Evolutionary conservation across 1,284 basidiomycete genomes (phyloP), one percentile per base, ranked within the genome.

Genomic region (Irpex sp.): DNA sequence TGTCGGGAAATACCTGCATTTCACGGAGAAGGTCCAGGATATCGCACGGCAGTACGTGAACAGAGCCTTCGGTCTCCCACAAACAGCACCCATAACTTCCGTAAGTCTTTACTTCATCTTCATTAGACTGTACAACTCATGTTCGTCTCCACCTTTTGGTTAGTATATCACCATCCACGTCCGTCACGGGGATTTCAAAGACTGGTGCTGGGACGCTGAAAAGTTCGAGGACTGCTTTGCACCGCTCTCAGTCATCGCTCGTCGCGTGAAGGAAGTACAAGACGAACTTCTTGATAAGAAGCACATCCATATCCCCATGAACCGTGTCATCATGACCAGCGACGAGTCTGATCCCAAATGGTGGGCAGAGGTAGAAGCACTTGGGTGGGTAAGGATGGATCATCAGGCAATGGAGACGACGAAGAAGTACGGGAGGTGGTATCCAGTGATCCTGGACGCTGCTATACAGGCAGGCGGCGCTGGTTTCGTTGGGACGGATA

Each of bases 401-500:
- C 89, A 90, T 70, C 77, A 78, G 8, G 72, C 66, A 26, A 72
- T 74, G 65, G 66, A 76, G 59, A 88, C 87, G 0, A 79, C 68
- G 21, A 79, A 83, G 59, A 72, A 70, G 15, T 82, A 87, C 67
- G 86, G 87, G 3, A 74, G 73, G 66, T 90, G 89, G 89, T 85
- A 87, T 70, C 85, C 88, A 4, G 76, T 89, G 9, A 73, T 90
- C 58, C 81, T 92, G 63, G 90, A 92, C 69, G 87, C 88, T 5
- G 83, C 83, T 4, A 83, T 90, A 63, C 88, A 92, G 68, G 86
- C 86, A 0, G 75, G 77, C 36, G 88, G 85, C 6, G 68, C 77
- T 5, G 88, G 88, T 5, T 88, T 92, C 69, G 83, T 92, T 11
- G 90, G 89, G 4, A 91, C 88, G 4, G 80, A 85, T 62, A 71